These are phyloP conservation scores for Arachnomyces sp. DNA, from an alignment of 2,329 filamentous ascomycete species.

Conservation along the genomic window DNA sequence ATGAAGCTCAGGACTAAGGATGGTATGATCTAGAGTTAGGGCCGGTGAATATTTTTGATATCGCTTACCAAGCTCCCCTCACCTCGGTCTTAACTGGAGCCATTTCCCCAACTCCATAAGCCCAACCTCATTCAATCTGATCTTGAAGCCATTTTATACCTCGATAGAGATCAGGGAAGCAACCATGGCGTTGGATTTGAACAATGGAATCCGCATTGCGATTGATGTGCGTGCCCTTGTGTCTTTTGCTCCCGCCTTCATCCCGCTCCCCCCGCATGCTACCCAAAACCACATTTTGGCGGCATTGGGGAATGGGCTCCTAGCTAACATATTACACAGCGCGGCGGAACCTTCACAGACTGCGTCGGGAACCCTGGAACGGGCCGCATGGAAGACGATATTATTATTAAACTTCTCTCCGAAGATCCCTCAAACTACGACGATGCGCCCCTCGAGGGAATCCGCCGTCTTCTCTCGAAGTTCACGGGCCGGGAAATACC, in stretches of 20 bases:
- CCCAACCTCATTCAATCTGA: too few relatives aligned
- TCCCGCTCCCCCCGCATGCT: constrained; percentile 4
- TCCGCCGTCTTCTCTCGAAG: constrained; percentile 71
- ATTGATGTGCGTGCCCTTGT: constrained; percentile 24
- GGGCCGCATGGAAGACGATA: constrained; percentile 61
- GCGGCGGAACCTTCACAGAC: constrained; percentile 87
- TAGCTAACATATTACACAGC: constrained; percentile 32
- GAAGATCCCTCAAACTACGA: constrained; percentile 85
- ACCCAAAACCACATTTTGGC: constrained; percentile 5
- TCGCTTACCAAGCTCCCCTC: too few relatives aligned
- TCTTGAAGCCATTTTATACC: too few relatives aligned
- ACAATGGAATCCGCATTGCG: constrained; percentile 27
- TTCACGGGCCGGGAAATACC: constrained; percentile 70
- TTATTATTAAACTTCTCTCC: constrained; percentile 80
- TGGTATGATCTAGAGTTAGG: too few relatives aligned
- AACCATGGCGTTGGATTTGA: constrained; percentile 9
- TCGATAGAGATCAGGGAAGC: too few relatives aligned
- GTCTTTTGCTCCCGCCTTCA: background rate
- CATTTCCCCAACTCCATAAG: too few relatives aligned
- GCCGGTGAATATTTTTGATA: too few relatives aligned
- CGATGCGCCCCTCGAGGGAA: constrained; percentile 85
- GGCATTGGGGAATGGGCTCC: too few relatives aligned
- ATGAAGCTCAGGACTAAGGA: too few relatives aligned
- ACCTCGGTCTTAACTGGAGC: too few relatives aligned
- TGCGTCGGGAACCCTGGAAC: constrained; percentile 73